Percentiles rank a stretch among this genome's conserved stretches.
These are phyloP conservation scores for Cinnamomum chago DNA, from an alignment of 164 flowering plant genomes.

Conservation along the genomic window DNA sequence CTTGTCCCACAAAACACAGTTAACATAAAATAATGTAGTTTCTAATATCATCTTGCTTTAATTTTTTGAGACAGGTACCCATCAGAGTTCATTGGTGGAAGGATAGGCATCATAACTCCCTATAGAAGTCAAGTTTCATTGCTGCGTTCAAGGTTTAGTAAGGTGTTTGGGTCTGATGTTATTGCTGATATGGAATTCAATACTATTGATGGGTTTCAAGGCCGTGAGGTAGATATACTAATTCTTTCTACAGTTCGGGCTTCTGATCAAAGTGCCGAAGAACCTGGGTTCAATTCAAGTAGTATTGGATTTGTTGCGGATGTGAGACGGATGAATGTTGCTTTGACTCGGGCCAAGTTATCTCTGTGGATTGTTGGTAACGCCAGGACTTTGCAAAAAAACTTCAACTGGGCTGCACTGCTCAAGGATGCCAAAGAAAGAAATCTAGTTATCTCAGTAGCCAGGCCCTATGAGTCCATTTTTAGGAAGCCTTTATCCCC, in stretches of 20 bases:
- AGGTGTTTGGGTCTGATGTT: slow-evolving; percentile 66
- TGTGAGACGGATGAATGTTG: slow-evolving; percentile 96
- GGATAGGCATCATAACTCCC: slow-evolving; percentile 89
- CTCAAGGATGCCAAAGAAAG: slow-evolving; percentile 72
- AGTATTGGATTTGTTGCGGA: slow-evolving; percentile 95
- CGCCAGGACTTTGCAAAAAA: slow-evolving; percentile 59
- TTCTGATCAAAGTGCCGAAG: slow-evolving; percentile 28
- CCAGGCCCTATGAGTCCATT: slow-evolving; percentile 52
- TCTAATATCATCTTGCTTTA: not conserved
- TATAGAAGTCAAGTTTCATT: slow-evolving; percentile 81
- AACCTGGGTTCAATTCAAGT: slow-evolving; percentile 33
- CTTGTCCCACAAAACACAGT: not conserved
- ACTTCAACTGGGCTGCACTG: slow-evolving; percentile 77
- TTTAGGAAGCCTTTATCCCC: slow-evolving; percentile 27
- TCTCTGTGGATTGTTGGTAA: slow-evolving; percentile 92
- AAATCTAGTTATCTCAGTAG: slow-evolving; percentile 46
- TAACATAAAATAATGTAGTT: not conserved
- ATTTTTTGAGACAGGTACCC: slow-evolving; percentile 48
- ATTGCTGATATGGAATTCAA: slow-evolving; percentile 78
- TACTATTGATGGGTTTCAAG: slow-evolving; percentile 98
- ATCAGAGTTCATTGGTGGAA: slow-evolving; percentile 64
- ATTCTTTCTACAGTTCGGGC: slow-evolving; percentile 93
- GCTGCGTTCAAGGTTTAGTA: slow-evolving; percentile 68
- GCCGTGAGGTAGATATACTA: slow-evolving; percentile 91
- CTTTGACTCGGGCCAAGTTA: slow-evolving; percentile 81